These are phyloP conservation scores for Naegleria gruberi DNA, from an alignment of 208 protist genomes.

Conservation along the genomic window DNA sequence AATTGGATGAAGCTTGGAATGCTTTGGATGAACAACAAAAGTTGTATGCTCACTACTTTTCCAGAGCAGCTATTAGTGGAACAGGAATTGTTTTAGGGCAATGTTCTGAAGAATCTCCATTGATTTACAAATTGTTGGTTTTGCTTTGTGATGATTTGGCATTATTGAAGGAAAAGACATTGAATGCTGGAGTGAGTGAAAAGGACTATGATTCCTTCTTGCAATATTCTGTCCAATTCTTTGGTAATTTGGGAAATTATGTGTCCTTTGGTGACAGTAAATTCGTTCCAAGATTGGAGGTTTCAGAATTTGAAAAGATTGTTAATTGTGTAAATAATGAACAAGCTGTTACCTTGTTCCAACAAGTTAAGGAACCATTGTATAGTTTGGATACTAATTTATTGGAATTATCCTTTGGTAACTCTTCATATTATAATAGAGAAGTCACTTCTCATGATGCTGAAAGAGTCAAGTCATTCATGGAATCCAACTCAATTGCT, in stretches of 20 bases:
- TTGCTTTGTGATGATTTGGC: conserved; percentile 33
- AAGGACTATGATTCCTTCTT: conserved; percentile 56
- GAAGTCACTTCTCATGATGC: conserved; percentile 63
- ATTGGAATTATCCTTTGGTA: conserved; percentile 57
- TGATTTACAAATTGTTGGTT: conserved; percentile 44
- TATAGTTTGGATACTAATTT: conserved; percentile 51
- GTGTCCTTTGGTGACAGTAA: conserved; percentile 80
- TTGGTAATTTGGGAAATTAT: conserved; percentile 85
- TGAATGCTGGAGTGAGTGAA: conserved; percentile 32
- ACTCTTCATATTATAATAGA: conserved; percentile 67
- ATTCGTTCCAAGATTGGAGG: conserved; percentile 60
- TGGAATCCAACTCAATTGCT: conserved; percentile 50
- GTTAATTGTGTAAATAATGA: conserved; percentile 30
- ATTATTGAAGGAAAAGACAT: conserved; percentile 18
- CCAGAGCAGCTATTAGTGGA: conserved; percentile 52
- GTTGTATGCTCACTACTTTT: conserved; percentile 64
- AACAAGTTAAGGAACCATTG: conserved; percentile 49
- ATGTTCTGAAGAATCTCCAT: conserved; percentile 38
- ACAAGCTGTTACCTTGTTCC: conserved; percentile 27
- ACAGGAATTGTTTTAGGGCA: conserved; percentile 48
- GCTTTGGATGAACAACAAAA: conserved; percentile 58
- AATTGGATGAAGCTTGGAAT: conserved; percentile 57
- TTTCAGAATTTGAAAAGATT: conserved; percentile 52
- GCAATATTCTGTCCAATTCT: conserved; percentile 64
- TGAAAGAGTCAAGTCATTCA: conserved; percentile 58